These are phyloP conservation scores for Amanita rubescens DNA, from an alignment of 768 basidiomycete genomes.

Conservation along the genomic window DNA sequence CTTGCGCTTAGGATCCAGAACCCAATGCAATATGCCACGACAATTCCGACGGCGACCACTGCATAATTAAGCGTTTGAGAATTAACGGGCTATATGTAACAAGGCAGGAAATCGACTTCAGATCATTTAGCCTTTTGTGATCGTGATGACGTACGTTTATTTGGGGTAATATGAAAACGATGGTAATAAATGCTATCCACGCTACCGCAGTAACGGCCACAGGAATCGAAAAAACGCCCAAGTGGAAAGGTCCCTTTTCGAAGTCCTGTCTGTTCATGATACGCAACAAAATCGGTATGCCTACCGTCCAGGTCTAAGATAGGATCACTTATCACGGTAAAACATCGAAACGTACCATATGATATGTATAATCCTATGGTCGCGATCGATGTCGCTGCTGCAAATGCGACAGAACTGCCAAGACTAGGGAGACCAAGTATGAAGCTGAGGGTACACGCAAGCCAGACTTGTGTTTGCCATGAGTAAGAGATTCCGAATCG, in stretches of 20 bases:
- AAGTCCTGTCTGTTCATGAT: conserved; percentile 55
- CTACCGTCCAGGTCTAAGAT: conserved; percentile 24
- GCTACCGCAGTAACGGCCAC: conserved; percentile 47
- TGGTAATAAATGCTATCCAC: conserved; percentile 69
- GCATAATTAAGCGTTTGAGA: conserved; percentile 71
- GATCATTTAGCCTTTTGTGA: background rate
- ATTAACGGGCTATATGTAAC: conserved; percentile 53
- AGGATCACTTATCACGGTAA: background rate
- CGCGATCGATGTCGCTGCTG: conserved; percentile 53
- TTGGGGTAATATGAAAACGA: conserved; percentile 68
- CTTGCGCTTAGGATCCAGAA: conserved; percentile 68
- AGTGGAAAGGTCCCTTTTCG: conserved; percentile 64
- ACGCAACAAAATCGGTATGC: conserved; percentile 62
- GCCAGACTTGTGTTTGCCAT: conserved; percentile 43
- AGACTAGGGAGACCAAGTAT: conserved; percentile 67
- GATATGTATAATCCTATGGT: conserved; percentile 75
- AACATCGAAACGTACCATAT: conserved; percentile 38
- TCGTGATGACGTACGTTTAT: conserved; percentile 37
- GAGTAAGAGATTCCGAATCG: conserved; percentile 15
- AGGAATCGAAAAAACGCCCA: conserved; percentile 56
- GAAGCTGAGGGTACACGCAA: conserved; percentile 71
- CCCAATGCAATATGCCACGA: conserved; percentile 53
- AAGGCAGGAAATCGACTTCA: background rate
- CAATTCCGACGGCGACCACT: conserved; percentile 70
- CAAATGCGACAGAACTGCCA: conserved; percentile 64